Evolutionary conservation across 1,284 basidiomycete species (phyloP).

Genomic region (Irpex rosettiformis): DNA sequence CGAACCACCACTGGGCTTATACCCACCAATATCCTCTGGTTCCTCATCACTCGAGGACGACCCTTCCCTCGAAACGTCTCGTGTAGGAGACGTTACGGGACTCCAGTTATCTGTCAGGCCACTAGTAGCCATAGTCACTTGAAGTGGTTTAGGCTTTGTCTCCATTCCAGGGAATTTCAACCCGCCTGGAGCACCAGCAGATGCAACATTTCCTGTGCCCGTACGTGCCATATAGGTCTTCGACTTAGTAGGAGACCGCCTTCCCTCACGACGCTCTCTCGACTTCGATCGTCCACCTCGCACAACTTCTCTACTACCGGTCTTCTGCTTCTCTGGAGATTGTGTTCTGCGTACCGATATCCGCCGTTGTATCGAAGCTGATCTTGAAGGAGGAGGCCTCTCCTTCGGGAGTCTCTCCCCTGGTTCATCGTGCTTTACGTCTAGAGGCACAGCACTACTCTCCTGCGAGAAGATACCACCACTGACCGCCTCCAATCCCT

Average conservation of each 20-base stretch:
- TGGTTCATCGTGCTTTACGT: neutral
- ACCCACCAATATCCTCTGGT: constrained; percentile 34
- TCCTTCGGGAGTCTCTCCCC: constrained; percentile 11
- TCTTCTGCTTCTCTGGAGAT: neutral
- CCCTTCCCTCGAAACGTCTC: constrained; percentile 11
- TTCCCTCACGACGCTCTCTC: neutral
- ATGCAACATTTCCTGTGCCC: constrained; percentile 11
- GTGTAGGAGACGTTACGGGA: constrained; percentile 22
- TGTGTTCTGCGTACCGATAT: neutral
- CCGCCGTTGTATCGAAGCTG: neutral
- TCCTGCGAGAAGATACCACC: constrained; percentile 17
- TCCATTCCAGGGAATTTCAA: constrained; percentile 21
- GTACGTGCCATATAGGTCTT: constrained; percentile 24
- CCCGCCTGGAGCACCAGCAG: constrained; percentile 14
- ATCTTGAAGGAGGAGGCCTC: neutral
- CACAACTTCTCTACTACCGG: neutral
- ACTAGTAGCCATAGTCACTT: constrained; percentile 20
- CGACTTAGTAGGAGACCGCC: constrained; percentile 18
- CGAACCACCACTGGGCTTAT: constrained; percentile 10
- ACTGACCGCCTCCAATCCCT: constrained; percentile 45
- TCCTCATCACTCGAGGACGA: constrained; percentile 32
- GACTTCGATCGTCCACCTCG: neutral
- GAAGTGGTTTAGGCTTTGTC: constrained; percentile 14
- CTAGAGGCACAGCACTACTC: neutral
- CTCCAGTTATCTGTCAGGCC: constrained; percentile 34